Evolutionary conservation across 208 protist genomes (phyloP), one percentile per base, ranked within the genome.

Genomic region (Leishmania tropica): DNA sequence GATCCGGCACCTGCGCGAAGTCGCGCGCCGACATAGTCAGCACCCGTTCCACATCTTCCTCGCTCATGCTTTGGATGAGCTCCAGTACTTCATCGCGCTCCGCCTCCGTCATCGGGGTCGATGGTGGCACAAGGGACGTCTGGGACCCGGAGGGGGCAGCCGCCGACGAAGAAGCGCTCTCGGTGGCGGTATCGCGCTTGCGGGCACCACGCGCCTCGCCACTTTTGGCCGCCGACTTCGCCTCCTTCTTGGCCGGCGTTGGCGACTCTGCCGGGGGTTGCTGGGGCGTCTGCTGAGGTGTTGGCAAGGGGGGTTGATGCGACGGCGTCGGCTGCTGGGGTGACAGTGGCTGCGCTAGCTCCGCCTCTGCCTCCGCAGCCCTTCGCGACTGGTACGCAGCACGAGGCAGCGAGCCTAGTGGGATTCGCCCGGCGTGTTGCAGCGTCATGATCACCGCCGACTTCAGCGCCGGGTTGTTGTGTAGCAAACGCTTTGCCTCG

Each of bases 21-120:
- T 96, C 92, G 37, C 62, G 87, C 62, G 90, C 87, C 8, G 89
- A 93, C 88, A 97, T 89, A 2, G 80, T 85, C 21, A 92, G 71
- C 48, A 97, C 92, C 19, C 90, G 87, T 76, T 95, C 90, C 35
- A 96, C 89, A 28, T 97, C 95, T 48, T 92, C 90, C 76, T 96
- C 91, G 76, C 88, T 94, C 81, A 97, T 91, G 65, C 83, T 88
- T 19, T 88, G 81, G 24, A 97, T 92, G 53, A 96, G 88, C 80
- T 93, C 83, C 72, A 97, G 71, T 78, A 95, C 90, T 67, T 97
- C 89, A 40, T 97, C 91, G 6, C 86, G 78, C 74, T 95, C 86
- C 47, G 88, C 81, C 76, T 87, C 76, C 54, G 87, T 84, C 40
- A 81, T 81, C 42, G 65, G 78, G 65, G 56, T 78, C 6, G 79